These are phyloP conservation scores for Smittium mucronatum DNA, from an alignment of 371 early-diverging fungal genomes.

Conservation along the genomic window DNA sequence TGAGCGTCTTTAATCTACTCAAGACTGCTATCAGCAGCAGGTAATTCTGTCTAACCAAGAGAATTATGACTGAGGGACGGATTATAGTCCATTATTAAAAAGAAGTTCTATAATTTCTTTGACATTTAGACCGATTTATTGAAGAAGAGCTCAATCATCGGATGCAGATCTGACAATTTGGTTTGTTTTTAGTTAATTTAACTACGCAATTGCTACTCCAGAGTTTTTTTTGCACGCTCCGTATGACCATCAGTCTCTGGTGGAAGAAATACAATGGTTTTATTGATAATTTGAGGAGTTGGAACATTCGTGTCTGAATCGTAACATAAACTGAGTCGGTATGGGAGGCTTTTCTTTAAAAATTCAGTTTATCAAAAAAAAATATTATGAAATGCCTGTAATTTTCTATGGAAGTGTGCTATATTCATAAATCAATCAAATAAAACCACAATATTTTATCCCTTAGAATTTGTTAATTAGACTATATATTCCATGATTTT, in stretches of 20 bases:
- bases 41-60: not conserved
- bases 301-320: not conserved
- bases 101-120: slow-evolving; percentile 5
- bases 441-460: slow-evolving; percentile 31
- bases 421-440: slow-evolving; percentile 37
- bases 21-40: not conserved
- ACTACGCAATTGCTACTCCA: slow-evolving; percentile 5
- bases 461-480: slow-evolving; percentile 26
- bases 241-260: slow-evolving; percentile 13
- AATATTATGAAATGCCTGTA: not conserved
- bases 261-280: slow-evolving; percentile 4
- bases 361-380: not conserved
- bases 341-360: slow-evolving; percentile 7
- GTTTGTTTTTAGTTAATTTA: slow-evolving; percentile 8
- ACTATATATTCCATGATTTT: slow-evolving; percentile 39
- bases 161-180: not conserved
- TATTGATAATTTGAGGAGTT: not conserved
- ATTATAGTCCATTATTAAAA: slow-evolving; percentile 1
- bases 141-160: slow-evolving; percentile 3
- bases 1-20: not conserved
- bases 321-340: slow-evolving; percentile 10
- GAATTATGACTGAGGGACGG: not conserved
- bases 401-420: slow-evolving; percentile 23
- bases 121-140: not conserved
- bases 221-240: slow-evolving; percentile 9